phyloP scores from a whole-genome alignment of 2,329 filamentous ascomycete species.

The Monosporascus sp. region DNA sequence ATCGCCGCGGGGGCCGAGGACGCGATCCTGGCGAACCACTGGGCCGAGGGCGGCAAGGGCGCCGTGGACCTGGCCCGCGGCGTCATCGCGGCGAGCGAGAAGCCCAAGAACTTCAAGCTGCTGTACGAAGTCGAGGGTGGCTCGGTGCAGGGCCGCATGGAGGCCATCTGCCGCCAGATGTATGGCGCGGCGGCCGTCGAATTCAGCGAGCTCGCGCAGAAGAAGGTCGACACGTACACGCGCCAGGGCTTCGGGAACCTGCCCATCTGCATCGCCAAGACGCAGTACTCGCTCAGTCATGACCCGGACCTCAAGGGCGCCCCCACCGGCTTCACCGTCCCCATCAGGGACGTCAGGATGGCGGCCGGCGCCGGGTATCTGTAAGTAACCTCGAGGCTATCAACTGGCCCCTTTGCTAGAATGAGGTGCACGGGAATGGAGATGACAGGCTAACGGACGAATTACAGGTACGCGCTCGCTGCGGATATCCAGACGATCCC shows the following conservation, averaged over 20 bases:
- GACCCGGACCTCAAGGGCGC: conserved; percentile 92
- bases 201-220: conserved; percentile 89
- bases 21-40: conserved; percentile 91
- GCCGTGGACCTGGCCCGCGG: conserved; percentile 84
- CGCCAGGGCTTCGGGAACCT: conserved; percentile 87
- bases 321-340: conserved; percentile 87
- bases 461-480: conserved; percentile 73
- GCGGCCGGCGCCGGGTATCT: conserved; percentile 91
- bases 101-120: conserved; percentile 81
- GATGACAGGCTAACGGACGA: conserved; percentile 25
- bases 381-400: conserved; percentile 40
- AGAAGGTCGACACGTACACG: conserved; percentile 94
- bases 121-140: conserved; percentile 72
- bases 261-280: conserved; percentile 96
- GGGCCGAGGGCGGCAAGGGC: conserved; percentile 89
- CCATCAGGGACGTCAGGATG: conserved; percentile 89
- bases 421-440: too few relatives aligned
- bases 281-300: conserved; percentile 93
- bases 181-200: conserved; percentile 87
- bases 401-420: too few relatives aligned
- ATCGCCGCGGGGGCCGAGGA: conserved; percentile 89
- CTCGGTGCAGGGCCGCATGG: conserved; percentile 81
- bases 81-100: conserved; percentile 75
- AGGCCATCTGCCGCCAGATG: conserved; percentile 86
- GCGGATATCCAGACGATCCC: conserved; percentile 99